phyloP scores from a whole-genome alignment of 768 basidiomycete species.

The Phaffia tasmanica region DNA sequence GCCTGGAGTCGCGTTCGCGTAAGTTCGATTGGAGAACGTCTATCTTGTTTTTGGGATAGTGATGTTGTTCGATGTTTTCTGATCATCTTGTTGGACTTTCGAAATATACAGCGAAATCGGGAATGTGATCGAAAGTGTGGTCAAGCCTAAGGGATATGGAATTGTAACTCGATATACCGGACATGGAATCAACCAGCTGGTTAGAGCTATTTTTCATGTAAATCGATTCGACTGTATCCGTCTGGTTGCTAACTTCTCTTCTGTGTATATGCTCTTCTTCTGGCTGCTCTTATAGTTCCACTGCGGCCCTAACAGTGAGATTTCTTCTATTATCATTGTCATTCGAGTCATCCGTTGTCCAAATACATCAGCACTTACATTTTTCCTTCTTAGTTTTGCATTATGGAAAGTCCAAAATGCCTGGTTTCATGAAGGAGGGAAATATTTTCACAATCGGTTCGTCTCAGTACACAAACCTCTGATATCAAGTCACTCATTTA shows the following conservation, averaged over 20 bases:
- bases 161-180: slow-evolving; percentile 86
- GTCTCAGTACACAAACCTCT: slow-evolving; percentile 30
- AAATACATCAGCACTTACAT: background rate
- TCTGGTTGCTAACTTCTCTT: background rate
- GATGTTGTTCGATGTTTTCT: background rate
- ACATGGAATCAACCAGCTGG: slow-evolving; percentile 66
- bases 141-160: slow-evolving; percentile 70
- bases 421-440: slow-evolving; percentile 85
- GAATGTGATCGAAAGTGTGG: slow-evolving; percentile 58
- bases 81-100: background rate
- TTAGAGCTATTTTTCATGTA: slow-evolving; percentile 22
- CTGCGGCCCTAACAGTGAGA: slow-evolving; percentile 53
- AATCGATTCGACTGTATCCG: background rate
- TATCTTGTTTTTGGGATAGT: background rate
- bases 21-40: slow-evolving; percentile 35
- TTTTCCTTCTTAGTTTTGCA: slow-evolving; percentile 51
- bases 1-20: slow-evolving; percentile 79
- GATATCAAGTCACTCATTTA: background rate
- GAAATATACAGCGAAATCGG: slow-evolving; percentile 34
- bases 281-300: slow-evolving; percentile 51
- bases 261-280: background rate
- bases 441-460: slow-evolving; percentile 53
- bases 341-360: background rate
- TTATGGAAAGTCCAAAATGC: slow-evolving; percentile 85
- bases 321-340: background rate